Conservation (phyloP, 2,329 filamentous ascomycete species). For the Fusarium anguioides region DNA sequence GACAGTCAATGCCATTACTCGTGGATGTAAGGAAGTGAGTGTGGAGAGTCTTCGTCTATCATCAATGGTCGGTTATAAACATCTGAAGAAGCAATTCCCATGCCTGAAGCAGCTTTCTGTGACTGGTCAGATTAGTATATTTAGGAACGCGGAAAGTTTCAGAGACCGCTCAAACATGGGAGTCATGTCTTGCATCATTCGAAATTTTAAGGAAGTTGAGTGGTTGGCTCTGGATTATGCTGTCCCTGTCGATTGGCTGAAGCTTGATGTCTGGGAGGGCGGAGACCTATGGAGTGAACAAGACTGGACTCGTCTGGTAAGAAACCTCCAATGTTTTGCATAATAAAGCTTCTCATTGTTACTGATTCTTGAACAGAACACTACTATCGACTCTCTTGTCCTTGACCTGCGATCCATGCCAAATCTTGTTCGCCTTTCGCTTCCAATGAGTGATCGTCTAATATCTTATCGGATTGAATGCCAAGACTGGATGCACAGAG, state of each 20-base stretch:
- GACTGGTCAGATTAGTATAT: neutral
- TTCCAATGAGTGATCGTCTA: too few species aligned
- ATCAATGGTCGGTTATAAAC: neutral
- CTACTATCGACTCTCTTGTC: neutral
- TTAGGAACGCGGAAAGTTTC: too few species aligned
- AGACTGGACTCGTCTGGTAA: neutral
- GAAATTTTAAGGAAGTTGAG: neutral
- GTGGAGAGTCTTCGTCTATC: neutral
- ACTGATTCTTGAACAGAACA: neutral
- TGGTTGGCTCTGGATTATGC: neutral
- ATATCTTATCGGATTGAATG: too few species aligned
- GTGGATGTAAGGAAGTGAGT: neutral
- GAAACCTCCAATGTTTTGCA: too few species aligned
- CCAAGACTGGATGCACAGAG: too few species aligned
- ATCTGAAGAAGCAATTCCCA: neutral
- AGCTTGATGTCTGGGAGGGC: too few species aligned
- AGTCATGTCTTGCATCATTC: neutral
- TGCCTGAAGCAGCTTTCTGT: neutral
- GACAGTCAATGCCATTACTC: too few species aligned
- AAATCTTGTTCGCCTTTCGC: neutral
- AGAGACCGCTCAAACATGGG: too few species aligned
- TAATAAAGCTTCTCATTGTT: neutral
- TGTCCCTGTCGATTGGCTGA: neutral
- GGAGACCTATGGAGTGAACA: too few species aligned
- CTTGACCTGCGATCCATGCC: neutral